Percentiles rank a stretch among this genome's conserved stretches.
Conservation (phyloP, 371 early-diverging fungal genomes). For the Lichtheimia ramosa region DNA sequence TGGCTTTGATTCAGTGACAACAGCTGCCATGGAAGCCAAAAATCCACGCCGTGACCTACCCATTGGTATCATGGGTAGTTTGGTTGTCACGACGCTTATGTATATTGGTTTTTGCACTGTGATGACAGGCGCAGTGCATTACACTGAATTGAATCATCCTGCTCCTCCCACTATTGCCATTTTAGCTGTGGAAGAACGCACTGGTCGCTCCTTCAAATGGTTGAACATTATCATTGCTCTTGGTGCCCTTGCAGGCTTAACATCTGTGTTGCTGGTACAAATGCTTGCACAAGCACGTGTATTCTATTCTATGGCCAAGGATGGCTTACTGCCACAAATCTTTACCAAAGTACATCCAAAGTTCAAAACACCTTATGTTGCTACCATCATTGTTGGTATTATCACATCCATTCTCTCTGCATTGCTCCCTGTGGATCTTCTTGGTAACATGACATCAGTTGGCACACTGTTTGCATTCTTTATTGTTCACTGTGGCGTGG, state of each 20-base stretch:
- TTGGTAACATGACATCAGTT: constrained; percentile 84
- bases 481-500: constrained; percentile 76
- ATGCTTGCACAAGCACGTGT: constrained; percentile 88
- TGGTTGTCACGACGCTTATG: constrained; percentile 73
- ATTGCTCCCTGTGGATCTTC: constrained; percentile 77
- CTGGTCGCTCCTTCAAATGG: constrained; percentile 59
- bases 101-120: constrained; percentile 76
- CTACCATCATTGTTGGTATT: constrained; percentile 69
- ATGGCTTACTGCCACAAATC: constrained; percentile 76
- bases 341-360: constrained; percentile 69
- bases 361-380: constrained; percentile 73
- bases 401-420: constrained; percentile 73
- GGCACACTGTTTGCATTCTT: constrained; percentile 88
- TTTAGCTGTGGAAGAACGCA: constrained; percentile 28
- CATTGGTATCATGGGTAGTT: constrained; percentile 81
- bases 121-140: constrained; percentile 75
- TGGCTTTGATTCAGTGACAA: constrained; percentile 90
- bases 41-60: constrained; percentile 85
- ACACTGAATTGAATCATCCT: constrained; percentile 43
- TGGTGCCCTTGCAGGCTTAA: constrained; percentile 79
- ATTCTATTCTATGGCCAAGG: constrained; percentile 84
- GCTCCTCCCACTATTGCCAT: constrained; percentile 75
- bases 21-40: constrained; percentile 83
- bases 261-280: constrained; percentile 74
- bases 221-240: constrained; percentile 70